Evolutionary conservation across 2,329 filamentous ascomycete genomes (phyloP).

Genomic region (Nothopassalora personata): DNA sequence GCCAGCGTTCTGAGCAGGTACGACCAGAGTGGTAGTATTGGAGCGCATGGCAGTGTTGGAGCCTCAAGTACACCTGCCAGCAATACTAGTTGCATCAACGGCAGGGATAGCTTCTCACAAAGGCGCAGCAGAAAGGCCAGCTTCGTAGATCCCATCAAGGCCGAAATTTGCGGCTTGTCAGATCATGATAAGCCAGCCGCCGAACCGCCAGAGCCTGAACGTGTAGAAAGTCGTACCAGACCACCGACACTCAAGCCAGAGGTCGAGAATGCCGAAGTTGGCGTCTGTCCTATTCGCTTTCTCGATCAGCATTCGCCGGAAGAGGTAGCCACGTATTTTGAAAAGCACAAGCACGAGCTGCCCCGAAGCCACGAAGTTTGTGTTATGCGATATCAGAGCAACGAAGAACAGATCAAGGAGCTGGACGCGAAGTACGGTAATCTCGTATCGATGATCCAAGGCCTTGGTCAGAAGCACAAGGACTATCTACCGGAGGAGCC

Average conservation of each 20-base stretch:
- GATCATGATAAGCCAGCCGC: constrained; percentile 17
- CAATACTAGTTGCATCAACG: constrained; percentile 33
- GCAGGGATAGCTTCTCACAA: constrained; percentile 39
- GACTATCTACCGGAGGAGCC: constrained; percentile 66
- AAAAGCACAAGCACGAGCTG: constrained; percentile 91
- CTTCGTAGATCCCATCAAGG: constrained; percentile 33
- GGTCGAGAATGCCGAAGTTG: constrained; percentile 29
- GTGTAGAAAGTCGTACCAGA: constrained; percentile 13
- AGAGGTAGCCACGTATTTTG: constrained; percentile 88
- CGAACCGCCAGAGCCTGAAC: background rate
- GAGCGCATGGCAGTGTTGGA: constrained; percentile 12
- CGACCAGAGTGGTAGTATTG: constrained; percentile 19
- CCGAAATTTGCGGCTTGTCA: constrained; percentile 33
- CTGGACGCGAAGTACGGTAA: constrained; percentile 92
- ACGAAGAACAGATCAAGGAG: constrained; percentile 77
- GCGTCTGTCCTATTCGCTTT: constrained; percentile 87
- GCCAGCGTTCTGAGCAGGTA: constrained; percentile 38
- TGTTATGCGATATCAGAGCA: constrained; percentile 81
- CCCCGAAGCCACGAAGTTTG: constrained; percentile 92
- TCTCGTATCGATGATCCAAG: constrained; percentile 89
- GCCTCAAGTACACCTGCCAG: constrained; percentile 26
- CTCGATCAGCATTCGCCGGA: constrained; percentile 88
- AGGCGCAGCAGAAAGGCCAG: constrained; percentile 27
- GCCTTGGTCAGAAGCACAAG: constrained; percentile 79
- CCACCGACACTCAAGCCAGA: constrained; percentile 11